Evolutionary conservation across 768 basidiomycete species (phyloP).

Genomic region (Panaeolus cyanescens): DNA sequence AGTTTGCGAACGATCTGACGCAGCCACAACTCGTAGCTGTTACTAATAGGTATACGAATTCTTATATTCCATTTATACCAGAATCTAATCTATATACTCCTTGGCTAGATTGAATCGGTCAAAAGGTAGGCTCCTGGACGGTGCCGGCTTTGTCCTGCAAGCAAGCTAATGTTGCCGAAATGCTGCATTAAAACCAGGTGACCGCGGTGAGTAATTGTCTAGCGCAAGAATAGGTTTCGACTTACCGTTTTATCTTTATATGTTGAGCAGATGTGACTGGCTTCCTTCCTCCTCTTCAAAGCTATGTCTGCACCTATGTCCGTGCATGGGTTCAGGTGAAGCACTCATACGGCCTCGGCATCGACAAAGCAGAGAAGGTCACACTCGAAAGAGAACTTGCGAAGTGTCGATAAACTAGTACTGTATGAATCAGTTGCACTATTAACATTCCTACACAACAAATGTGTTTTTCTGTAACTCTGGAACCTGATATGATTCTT

Average conservation of each 20-base stretch:
- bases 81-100: background rate
- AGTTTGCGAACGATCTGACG: slow-evolving; percentile 56
- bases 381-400: slow-evolving; percentile 41
- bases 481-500: background rate
- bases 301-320: slow-evolving; percentile 53
- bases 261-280: slow-evolving; percentile 30
- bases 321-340: slow-evolving; percentile 58
- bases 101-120: slow-evolving; percentile 39
- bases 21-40: slow-evolving; percentile 59
- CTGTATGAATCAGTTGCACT: background rate
- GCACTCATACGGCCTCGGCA: slow-evolving; percentile 46
- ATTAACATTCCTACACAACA: background rate
- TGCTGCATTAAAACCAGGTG: slow-evolving; percentile 38
- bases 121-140: slow-evolving; percentile 45
- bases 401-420: slow-evolving; percentile 31
- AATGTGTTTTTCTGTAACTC: background rate
- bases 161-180: background rate
- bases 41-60: slow-evolving; percentile 29
- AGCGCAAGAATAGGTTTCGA: background rate
- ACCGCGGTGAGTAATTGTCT: slow-evolving; percentile 27
- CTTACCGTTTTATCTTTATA: background rate
- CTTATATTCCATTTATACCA: background rate
- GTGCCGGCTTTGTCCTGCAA: slow-evolving; percentile 4
- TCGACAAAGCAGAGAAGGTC: slow-evolving; percentile 53
- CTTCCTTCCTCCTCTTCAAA: slow-evolving; percentile 49